Percentiles rank a stretch among this genome's conserved stretches.
Evolutionary conservation across 75 land plant genomes (phyloP).

Genomic region (Pinus taeda): DNA sequence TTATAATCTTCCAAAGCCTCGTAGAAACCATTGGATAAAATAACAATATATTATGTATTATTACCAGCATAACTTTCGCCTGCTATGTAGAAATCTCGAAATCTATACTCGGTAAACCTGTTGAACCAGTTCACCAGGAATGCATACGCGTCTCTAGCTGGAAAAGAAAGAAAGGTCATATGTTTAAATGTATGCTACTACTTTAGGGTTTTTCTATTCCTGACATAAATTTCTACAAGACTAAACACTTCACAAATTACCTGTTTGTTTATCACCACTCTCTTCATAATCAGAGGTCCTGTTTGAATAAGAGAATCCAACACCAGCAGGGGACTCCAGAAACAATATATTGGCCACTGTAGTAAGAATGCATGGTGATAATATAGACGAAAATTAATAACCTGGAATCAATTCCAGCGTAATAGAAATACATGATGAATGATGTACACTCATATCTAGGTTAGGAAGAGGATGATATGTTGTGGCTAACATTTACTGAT

Average conservation of each 20-base stretch:
- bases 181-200: neutral
- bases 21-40: too few species aligned
- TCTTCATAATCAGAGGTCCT: constrained; percentile 7
- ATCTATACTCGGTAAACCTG: constrained; percentile 60
- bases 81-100: constrained; percentile 63
- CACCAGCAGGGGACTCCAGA: constrained; percentile 36
- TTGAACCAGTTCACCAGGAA: constrained; percentile 71
- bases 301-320: constrained; percentile 34
- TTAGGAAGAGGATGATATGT: too few species aligned
- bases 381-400: too few species aligned
- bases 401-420: too few species aligned
- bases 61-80: constrained; percentile 86
- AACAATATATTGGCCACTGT: constrained; percentile 24
- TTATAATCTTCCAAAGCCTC: too few species aligned
- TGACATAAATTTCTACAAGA: neutral
- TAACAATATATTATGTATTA: too few species aligned
- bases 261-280: constrained; percentile 10
- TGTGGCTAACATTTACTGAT: too few species aligned
- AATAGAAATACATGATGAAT: too few species aligned
- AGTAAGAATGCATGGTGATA: neutral
- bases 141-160: constrained; percentile 59
- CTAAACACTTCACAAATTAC: neutral
- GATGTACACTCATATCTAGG: too few species aligned
- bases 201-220: too few species aligned
- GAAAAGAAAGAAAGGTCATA: neutral